phyloP scores from a whole-genome alignment of 208 protist species.

The Porcisia hertigi region DNA sequence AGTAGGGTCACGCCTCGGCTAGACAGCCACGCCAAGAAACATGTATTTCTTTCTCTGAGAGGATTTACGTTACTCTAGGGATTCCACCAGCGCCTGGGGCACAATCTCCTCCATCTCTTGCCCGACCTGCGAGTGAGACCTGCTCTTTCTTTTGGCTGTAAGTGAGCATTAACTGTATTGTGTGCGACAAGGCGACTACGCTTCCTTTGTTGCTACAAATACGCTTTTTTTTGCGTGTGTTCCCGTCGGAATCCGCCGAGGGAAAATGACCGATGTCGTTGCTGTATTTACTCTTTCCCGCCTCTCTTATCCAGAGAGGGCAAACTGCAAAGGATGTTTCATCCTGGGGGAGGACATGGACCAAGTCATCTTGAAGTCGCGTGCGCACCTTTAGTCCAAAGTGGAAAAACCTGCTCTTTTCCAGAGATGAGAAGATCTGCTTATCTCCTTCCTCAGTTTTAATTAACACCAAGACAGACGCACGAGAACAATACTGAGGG shows the following conservation, averaged over 20 bases:
- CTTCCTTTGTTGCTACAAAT: neutral
- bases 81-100: neutral
- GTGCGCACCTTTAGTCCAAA: neutral
- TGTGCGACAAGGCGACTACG: neutral
- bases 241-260: neutral
- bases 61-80: neutral
- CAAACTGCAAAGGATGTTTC: neutral
- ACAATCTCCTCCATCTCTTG: neutral
- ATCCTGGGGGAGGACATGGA: neutral
- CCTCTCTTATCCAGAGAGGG: neutral
- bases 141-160: neutral
- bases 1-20: neutral
- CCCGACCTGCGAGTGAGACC: neutral
- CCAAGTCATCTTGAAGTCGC: neutral
- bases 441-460: too few relatives aligned
- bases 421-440: neutral
- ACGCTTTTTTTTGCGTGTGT: neutral
- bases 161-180: neutral
- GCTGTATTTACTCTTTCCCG: neutral
- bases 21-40: neutral
- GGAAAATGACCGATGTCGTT: neutral
- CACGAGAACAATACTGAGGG: neutral
- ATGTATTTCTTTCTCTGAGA: neutral
- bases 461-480: neutral
- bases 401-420: neutral